phyloP scores from a whole-genome alignment of 345 rosid species.

The rapeseed (Brassica napus) region Da-Ae NC_063448.1:4877001-4877500 shows the following conservation, averaged over 20 bases:
- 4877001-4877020: background rate
- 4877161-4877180: background rate
- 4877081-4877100: slow-evolving; percentile 3
- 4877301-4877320: background rate
- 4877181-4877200: background rate
- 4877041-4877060: background rate
- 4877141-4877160: background rate
- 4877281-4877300: background rate
- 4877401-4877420: background rate
- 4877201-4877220: background rate
- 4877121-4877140: background rate
- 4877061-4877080: background rate
- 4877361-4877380: slow-evolving; percentile 12
- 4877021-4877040: slow-evolving; percentile 5
- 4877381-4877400: background rate
- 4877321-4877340: background rate
- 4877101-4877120: background rate
- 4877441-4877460: background rate
- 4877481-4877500: background rate
- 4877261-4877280: background rate
- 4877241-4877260: background rate
- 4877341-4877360: background rate
- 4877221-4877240: background rate
- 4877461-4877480: background rate
- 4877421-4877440: slow-evolving; percentile 38